Conservation (phyloP, 2,329 filamentous ascomycete genomes). For the Cryphonectria carpinicola region DNA sequence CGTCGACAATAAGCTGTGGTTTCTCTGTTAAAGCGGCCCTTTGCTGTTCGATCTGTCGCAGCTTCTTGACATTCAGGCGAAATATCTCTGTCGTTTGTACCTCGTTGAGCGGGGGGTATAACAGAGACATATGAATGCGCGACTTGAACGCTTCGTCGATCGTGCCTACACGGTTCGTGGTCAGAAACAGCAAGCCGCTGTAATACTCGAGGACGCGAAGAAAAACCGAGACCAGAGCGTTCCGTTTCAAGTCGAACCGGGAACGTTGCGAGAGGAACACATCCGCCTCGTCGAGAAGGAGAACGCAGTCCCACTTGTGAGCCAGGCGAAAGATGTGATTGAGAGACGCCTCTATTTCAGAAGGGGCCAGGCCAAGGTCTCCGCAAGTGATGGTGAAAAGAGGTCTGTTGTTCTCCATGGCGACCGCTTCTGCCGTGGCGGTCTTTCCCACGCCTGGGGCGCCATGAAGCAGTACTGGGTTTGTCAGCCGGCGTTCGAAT, state of each 20-base stretch:
- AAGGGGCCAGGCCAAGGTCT: conserved; percentile 36
- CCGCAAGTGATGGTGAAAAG: conserved; percentile 38
- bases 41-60: conserved; percentile 21
- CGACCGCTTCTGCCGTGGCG: conserved; percentile 43
- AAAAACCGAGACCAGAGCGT: conserved; percentile 38
- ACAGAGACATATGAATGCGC: conserved; percentile 38
- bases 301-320: conserved; percentile 43
- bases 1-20: conserved; percentile 10
- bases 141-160: conserved; percentile 36
- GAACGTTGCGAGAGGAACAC: conserved; percentile 44
- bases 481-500: neutral
- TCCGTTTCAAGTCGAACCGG: conserved; percentile 36
- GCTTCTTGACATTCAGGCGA: conserved; percentile 17
- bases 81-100: conserved; percentile 28
- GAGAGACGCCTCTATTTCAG: conserved; percentile 36
- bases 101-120: conserved; percentile 34
- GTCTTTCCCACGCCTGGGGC: conserved; percentile 44
- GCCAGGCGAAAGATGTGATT: conserved; percentile 37
- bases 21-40: conserved; percentile 27
- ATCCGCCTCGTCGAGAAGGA: conserved; percentile 47
- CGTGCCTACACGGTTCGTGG: conserved; percentile 39
- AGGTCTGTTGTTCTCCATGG: conserved; percentile 37
- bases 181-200: conserved; percentile 42
- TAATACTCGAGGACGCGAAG: conserved; percentile 36
- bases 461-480: conserved; percentile 39